Evolutionary conservation across 345 rosid species (phyloP), one percentile per base, ranked within the genome.

Genomic region (Hirschfeldia incana): DNA sequence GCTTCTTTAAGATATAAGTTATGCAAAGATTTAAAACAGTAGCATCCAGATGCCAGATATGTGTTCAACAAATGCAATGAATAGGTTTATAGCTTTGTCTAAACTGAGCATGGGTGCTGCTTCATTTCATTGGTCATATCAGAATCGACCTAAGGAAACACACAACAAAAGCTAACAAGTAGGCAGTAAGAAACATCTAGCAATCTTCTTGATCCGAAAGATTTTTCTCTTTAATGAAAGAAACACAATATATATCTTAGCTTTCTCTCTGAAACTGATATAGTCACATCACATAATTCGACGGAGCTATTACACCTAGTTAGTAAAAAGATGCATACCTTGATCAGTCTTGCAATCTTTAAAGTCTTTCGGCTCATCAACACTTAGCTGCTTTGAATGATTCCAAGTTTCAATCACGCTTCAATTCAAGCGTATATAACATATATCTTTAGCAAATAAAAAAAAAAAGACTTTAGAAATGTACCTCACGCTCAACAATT

Each of bases 401-500:
- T 39, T 63, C 10, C 55, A 39, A 39, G 46, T 39, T 39, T 3
- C 46, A 36, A 36, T 39, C 46, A 39, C 46, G 9, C 46, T 39
- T 39, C 46, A 33, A 33, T 33, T 33, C 76, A 71, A 76, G 70
- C n/a, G 16, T 21, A 39, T 9, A 36, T 36, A 7, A 36, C 1
- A 36, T 36, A 36, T 36, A 42, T 44, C n/a, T 2, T 10, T 1
- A 44, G 51, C 51, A 44, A 46, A 12, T 12, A 46, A 6, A 6
- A 42, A 58, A 44, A 27, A n/a, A 12, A 3, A 75, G 72, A 74
- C 65, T 15, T 29, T 21, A 63, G 30, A 57, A 33, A 37, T 13
- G 1, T 82, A 83, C 87, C 77, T 64, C 83, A 63, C 84, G 75
- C 59, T 87, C 71, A 51, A 75, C 80, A 36, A 78, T 7, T 1